phyloP scores from a whole-genome alignment of 2,329 filamentous ascomycete genomes.

The Alternaria burnsii region DNA sequence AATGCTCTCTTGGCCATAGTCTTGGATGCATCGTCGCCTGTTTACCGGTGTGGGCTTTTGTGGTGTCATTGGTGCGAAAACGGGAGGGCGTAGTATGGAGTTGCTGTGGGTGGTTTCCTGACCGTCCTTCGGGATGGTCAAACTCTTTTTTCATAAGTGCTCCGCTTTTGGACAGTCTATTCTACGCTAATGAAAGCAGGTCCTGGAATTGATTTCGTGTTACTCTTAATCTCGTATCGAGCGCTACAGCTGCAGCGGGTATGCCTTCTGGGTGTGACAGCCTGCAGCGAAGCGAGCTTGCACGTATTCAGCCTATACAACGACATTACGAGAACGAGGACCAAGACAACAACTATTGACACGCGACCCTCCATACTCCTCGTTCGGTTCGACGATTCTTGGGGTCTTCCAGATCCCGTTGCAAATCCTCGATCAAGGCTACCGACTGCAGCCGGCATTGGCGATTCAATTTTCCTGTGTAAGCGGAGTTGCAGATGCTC shows the following conservation, averaged over 20 bases:
- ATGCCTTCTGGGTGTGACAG: conserved; percentile 6
- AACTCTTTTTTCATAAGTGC: conserved; percentile 54
- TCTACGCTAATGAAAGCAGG: conserved; percentile 35
- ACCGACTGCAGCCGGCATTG: background rate
- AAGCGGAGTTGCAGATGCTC: background rate
- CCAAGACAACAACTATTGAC: background rate
- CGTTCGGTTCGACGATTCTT: background rate
- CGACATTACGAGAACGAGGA: conserved; percentile 7
- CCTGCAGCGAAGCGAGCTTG: conserved; percentile 19
- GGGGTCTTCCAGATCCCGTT: background rate
- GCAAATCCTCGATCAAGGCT: background rate
- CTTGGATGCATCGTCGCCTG: conserved; percentile 20
- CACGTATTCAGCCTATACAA: conserved; percentile 21
- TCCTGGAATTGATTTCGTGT: background rate
- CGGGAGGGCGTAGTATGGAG: conserved; percentile 29
- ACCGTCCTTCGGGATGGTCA: conserved; percentile 41
- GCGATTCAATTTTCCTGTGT: too few relatives aligned
- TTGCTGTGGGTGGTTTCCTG: conserved; percentile 24
- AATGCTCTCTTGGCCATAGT: conserved; percentile 31
- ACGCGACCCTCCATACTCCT: conserved; percentile 1
- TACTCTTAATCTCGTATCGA: conserved; percentile 13
- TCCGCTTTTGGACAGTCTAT: conserved; percentile 22
- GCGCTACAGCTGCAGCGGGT: conserved; percentile 7
- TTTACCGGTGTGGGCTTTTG: conserved; percentile 10
- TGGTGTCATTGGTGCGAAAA: conserved; percentile 20